A percentile compares a stretch with the other conserved stretches of the same genome.
Conservation (phyloP, 176 grass and related monocot species). For the Coix lacrymajobi region DNA sequence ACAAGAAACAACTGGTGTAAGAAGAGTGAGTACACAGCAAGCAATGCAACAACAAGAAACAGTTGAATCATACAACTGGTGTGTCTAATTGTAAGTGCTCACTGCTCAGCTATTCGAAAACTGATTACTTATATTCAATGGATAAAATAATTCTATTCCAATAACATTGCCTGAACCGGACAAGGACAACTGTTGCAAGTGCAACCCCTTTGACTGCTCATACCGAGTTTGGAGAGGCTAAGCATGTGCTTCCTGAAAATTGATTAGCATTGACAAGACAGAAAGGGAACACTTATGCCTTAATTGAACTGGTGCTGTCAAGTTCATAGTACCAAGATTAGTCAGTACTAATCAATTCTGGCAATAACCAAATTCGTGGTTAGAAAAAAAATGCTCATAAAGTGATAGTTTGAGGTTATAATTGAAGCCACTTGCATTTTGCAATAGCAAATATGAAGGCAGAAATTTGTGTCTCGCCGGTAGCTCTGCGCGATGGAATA, state of each 20-base stretch:
- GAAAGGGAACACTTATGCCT: background rate
- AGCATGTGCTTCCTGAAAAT: constrained; percentile 2
- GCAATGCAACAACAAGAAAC: background rate
- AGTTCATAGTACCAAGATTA: constrained; percentile 19
- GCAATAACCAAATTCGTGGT: background rate
- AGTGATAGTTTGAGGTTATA: background rate
- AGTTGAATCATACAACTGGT: background rate
- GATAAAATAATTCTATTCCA: background rate
- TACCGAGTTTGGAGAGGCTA: background rate
- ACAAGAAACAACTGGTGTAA: too few relatives aligned
- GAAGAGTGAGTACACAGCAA: background rate
- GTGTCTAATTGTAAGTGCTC: background rate
- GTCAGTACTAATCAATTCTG: background rate
- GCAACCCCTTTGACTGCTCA: background rate
- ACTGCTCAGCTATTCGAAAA: background rate
- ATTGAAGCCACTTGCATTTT: constrained; percentile 18
- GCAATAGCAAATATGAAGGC: constrained; percentile 18
- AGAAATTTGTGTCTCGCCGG: background rate
- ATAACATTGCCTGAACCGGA: background rate
- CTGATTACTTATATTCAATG: background rate
- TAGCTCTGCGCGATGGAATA: constrained; percentile 7
- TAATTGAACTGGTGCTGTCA: background rate
- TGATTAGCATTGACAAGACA: background rate
- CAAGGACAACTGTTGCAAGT: background rate
- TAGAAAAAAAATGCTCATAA: background rate